phyloP scores from a whole-genome alignment of 192 early-diverging fungal species.

The Haplosporangium gracile region DNA sequence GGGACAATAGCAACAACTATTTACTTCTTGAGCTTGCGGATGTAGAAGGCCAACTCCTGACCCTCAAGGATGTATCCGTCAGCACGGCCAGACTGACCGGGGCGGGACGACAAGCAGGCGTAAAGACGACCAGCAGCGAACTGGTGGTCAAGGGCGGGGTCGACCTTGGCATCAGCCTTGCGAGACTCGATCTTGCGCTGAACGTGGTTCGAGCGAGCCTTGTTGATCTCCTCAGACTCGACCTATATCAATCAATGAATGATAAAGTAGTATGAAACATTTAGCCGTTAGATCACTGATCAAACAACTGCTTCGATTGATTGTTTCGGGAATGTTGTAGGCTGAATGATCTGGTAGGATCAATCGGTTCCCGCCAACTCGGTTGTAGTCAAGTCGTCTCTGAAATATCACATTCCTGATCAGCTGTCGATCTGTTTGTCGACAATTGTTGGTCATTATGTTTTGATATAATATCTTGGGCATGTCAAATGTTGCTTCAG shows the following conservation, averaged over 20 bases:
- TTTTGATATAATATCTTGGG: no score
- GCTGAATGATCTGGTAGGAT: no score
- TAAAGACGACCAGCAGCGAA: slow-evolving; percentile 94
- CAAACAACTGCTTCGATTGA: neutral
- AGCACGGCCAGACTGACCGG: slow-evolving; percentile 96
- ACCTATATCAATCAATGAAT: slow-evolving; percentile 42
- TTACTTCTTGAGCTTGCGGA: slow-evolving; percentile 61
- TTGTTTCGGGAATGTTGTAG: neutral
- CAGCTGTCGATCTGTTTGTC: no score
- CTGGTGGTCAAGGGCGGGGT: slow-evolving; percentile 91
- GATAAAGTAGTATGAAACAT: neutral
- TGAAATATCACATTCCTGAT: no score
- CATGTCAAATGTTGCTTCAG: no score
- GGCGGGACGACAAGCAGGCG: slow-evolving; percentile 94
- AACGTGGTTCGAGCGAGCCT: slow-evolving; percentile 93
- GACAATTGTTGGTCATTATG: no score
- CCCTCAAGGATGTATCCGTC: slow-evolving; percentile 99
- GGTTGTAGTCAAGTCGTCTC: no score
- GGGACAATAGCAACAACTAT: slow-evolving; percentile 6
- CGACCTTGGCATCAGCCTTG: slow-evolving; percentile 87
- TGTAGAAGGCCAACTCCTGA: slow-evolving; percentile 99
- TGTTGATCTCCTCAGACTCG: slow-evolving; percentile 75
- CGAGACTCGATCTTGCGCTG: slow-evolving; percentile 89
- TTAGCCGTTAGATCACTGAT: neutral
- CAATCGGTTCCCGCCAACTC: no score